These are phyloP conservation scores for Ormosia semicastrata DNA, from an alignment of 306 rosid genomes.

Conservation along the genomic window DNA sequence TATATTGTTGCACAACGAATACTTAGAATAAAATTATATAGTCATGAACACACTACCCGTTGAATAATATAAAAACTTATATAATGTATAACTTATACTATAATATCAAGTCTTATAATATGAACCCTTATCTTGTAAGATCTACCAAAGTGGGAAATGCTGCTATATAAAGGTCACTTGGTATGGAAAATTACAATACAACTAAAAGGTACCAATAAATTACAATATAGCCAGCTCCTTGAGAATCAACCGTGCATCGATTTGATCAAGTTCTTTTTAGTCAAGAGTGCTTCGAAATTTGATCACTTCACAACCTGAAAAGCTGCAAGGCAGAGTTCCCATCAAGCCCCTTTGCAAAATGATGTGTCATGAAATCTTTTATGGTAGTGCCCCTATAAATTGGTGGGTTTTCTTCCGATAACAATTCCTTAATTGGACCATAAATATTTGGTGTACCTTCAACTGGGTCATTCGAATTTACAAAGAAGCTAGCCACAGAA, in stretches of 20 bases:
- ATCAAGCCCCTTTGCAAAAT: constrained; percentile 27
- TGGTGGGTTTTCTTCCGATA: constrained; percentile 44
- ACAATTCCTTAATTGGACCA: constrained; percentile 51
- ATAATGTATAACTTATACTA: no score
- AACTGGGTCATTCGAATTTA: background rate
- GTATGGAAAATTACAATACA: background rate
- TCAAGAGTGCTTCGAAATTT: background rate
- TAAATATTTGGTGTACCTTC: background rate
- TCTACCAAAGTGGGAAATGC: background rate
- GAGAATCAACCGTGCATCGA: background rate
- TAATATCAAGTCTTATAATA: no score
- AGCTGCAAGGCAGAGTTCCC: constrained; percentile 32
- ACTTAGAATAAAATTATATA: no score
- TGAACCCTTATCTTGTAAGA: no score
- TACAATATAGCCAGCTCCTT: background rate
- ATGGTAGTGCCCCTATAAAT: constrained; percentile 28
- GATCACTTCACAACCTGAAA: constrained; percentile 36
- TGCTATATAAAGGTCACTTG: background rate
- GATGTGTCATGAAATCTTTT: constrained; percentile 2
- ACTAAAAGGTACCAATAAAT: background rate
- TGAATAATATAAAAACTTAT: no score
- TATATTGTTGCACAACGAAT: no score
- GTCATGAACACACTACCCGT: no score
- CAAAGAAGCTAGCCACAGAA: constrained; percentile 16
- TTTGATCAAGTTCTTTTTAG: background rate